Evolutionary conservation across 139 green algal species (phyloP).

Genomic region (Ulvella scutata): DNA sequence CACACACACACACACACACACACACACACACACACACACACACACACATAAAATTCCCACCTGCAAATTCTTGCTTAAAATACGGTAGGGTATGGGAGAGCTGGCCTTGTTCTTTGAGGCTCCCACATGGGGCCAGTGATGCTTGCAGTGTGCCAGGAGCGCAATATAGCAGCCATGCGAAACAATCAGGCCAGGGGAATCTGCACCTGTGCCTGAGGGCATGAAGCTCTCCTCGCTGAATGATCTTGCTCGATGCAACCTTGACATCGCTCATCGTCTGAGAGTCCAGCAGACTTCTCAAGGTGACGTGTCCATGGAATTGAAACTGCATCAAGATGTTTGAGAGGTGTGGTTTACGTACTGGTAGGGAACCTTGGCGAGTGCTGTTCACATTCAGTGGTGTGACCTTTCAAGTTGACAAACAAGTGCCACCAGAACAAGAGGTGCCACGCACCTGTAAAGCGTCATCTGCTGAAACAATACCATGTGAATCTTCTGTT

Average conservation of each 20-base stretch:
- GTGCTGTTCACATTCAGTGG: no score
- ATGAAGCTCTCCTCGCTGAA: constrained; percentile 1
- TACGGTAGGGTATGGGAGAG: not conserved
- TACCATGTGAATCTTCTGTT: no score
- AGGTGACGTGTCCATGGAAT: constrained; percentile 18
- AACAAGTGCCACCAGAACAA: no score
- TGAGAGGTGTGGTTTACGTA: not conserved
- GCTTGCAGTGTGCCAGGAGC: no score
- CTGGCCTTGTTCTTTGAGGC: constrained; percentile 1
- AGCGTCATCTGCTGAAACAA: no score
- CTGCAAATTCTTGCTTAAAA: not conserved
- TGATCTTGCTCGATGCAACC: not conserved
- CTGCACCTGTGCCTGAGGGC: constrained; percentile 2
- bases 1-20: not conserved
- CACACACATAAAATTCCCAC: not conserved
- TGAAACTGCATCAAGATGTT: constrained; percentile 15
- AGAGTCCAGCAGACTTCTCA: constrained; percentile 6
- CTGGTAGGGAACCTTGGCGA: not conserved
- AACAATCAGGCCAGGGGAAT: not conserved
- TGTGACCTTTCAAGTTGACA: no score
- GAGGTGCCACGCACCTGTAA: no score
- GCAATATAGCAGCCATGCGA: no score
- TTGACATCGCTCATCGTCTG: not conserved
- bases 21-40: no score
- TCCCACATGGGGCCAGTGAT: not conserved